Evolutionary conservation across 2,329 filamentous ascomycete genomes (phyloP).

Genomic region (Exophiala viscosa): DNA sequence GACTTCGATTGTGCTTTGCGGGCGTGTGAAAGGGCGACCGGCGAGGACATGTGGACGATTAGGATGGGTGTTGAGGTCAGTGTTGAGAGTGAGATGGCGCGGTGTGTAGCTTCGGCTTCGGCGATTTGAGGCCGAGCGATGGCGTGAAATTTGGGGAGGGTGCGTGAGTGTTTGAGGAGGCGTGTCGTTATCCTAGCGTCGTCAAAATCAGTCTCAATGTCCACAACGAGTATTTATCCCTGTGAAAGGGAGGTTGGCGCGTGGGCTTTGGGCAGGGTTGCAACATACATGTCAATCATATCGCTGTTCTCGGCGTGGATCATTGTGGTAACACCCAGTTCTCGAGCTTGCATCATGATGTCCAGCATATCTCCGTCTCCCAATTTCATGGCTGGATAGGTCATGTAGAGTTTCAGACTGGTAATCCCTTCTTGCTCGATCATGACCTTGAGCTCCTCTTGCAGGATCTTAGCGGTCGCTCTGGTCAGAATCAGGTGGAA

Average conservation of each 20-base stretch:
- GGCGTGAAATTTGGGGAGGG: slow-evolving; percentile 40
- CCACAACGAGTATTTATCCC: not conserved
- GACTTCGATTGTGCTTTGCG: slow-evolving; percentile 47
- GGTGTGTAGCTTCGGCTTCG: slow-evolving; percentile 47
- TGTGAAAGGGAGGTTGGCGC: not conserved
- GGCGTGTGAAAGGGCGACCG: slow-evolving; percentile 47
- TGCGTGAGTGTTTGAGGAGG: slow-evolving; percentile 15
- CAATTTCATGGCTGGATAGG: slow-evolving; percentile 42
- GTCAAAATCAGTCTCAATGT: not conserved
- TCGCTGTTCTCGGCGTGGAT: slow-evolving; percentile 47
- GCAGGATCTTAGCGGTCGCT: slow-evolving; percentile 32
- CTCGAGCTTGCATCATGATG: slow-evolving; percentile 40
- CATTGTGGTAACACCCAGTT: slow-evolving; percentile 45
- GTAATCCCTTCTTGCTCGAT: slow-evolving; percentile 41
- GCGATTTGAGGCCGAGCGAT: slow-evolving; percentile 40
- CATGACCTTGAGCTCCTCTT: slow-evolving; percentile 38
- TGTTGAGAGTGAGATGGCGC: slow-evolving; percentile 49
- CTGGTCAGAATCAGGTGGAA: slow-evolving; percentile 45
- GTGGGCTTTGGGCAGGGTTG: not conserved
- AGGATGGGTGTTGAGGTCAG: slow-evolving; percentile 51
- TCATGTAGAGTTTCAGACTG: slow-evolving; percentile 49
- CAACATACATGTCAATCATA: slow-evolving; percentile 37
- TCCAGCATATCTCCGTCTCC: slow-evolving; percentile 42
- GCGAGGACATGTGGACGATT: slow-evolving; percentile 52
- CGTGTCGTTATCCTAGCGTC: slow-evolving; percentile 22